Conservation (phyloP, 2,329 filamentous ascomycete species). For the Trichoderma endophyticum region DNA sequence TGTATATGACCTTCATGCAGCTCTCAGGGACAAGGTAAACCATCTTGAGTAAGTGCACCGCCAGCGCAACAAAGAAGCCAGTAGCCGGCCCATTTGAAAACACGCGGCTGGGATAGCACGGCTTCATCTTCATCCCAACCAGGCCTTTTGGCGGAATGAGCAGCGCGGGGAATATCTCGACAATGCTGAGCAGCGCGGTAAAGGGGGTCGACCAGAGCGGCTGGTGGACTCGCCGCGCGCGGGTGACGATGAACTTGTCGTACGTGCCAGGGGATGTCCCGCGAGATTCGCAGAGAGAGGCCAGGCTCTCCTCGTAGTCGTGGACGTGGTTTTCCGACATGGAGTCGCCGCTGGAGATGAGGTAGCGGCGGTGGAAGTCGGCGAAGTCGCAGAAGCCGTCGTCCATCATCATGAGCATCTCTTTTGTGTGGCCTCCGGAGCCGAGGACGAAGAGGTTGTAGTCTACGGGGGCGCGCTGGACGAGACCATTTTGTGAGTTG, state of each 20-base stretch:
- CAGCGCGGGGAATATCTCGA: conserved; percentile 59
- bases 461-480: conserved; percentile 23
- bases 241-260: conserved; percentile 64
- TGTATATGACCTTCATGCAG: conserved; percentile 73
- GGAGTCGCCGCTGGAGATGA: conserved; percentile 72
- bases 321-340: conserved; percentile 67
- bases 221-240: conserved; percentile 82
- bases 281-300: conserved; percentile 22
- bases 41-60: conserved; percentile 48
- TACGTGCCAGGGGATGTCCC: conserved; percentile 46
- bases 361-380: conserved; percentile 71
- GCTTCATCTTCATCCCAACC: conserved; percentile 19
- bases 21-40: conserved; percentile 43
- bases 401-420: conserved; percentile 84
- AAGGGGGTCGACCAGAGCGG: conserved; percentile 69
- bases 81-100: conserved; percentile 88
- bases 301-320: conserved; percentile 39
- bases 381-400: conserved; percentile 50
- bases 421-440: conserved; percentile 89
- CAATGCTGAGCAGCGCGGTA: conserved; percentile 63
- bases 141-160: conserved; percentile 30
- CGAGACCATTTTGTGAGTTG: conserved; percentile 7
- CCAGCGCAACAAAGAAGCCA: conserved; percentile 67
- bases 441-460: conserved; percentile 81
- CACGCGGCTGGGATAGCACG: conserved; percentile 66